Conservation (phyloP, 2,329 filamentous ascomycete species). For the Botryotinia calthae region DNA sequence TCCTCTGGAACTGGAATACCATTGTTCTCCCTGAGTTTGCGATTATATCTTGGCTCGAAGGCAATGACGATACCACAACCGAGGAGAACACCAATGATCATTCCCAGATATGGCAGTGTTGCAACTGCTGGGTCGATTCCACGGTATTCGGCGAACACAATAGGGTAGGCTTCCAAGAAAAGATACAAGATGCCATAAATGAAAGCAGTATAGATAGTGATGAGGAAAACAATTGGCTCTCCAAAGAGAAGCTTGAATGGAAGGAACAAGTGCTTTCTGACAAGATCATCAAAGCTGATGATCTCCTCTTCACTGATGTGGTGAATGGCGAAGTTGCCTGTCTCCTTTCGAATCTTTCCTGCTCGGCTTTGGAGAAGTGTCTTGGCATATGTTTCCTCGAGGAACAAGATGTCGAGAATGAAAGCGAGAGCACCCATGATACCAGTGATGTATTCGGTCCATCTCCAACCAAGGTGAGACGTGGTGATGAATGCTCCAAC, state of each 20-base stretch:
- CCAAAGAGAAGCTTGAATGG: conserved; percentile 55
- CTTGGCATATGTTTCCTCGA: conserved; percentile 51
- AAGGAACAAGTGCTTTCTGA: conserved; percentile 29
- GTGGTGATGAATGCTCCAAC: conserved; percentile 42
- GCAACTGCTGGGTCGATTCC: conserved; percentile 39
- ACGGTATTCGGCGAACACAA: conserved; percentile 43
- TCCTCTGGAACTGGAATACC: conserved; percentile 40
- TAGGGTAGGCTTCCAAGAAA: conserved; percentile 50
- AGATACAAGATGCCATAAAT: conserved; percentile 53
- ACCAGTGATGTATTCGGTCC: conserved; percentile 54
- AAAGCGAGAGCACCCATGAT: conserved; percentile 47
- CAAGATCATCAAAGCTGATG: conserved; percentile 39
- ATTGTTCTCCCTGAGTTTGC: conserved; percentile 39
- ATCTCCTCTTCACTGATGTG: conserved; percentile 42
- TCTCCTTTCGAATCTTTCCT: conserved; percentile 43
- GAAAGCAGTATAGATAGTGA: conserved; percentile 50
- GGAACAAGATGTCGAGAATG: conserved; percentile 42
- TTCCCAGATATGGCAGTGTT: conserved; percentile 35
- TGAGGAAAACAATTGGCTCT: conserved; percentile 61
- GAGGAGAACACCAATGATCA: conserved; percentile 62
- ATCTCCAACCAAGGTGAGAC: conserved; percentile 53
- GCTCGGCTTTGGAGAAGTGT: conserved; percentile 50
- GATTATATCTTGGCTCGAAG: conserved; percentile 61
- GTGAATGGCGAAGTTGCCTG: conserved; percentile 39
- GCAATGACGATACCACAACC: conserved; percentile 64